Evolutionary conservation across 768 basidiomycete species (phyloP).

Genomic region (Trametes coccinea): DNA sequence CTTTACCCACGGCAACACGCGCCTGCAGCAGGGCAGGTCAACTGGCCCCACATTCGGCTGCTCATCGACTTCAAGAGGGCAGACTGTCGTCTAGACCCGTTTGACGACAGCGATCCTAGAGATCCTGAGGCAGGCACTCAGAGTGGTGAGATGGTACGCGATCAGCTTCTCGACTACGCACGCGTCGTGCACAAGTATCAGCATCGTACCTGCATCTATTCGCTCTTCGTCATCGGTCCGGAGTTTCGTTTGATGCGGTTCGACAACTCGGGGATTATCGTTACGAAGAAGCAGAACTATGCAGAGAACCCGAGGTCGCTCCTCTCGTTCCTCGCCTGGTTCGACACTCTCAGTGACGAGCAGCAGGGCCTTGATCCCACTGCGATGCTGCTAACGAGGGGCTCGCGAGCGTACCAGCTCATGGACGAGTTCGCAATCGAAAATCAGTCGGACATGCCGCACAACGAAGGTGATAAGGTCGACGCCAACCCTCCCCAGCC

Average conservation of each 20-base stretch:
- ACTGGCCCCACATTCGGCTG: too few species aligned
- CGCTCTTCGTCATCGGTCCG: slow-evolving; percentile 1
- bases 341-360: not conserved
- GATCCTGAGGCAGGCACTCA: too few species aligned
- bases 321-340: not conserved
- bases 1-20: too few species aligned
- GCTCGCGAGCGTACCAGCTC: not conserved
- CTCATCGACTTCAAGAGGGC: too few species aligned
- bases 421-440: not conserved
- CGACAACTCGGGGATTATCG: not conserved
- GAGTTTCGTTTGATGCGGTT: slow-evolving; percentile 2
- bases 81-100: too few species aligned
- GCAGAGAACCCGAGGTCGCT: not conserved
- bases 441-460: not conserved
- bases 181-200: not conserved
- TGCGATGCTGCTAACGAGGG: not conserved
- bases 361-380: not conserved
- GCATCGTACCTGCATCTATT: not conserved
- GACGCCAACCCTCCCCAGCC: not conserved
- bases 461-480: not conserved
- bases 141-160: too few species aligned
- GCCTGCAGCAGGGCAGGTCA: too few species aligned
- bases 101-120: too few species aligned
- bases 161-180: too few species aligned
- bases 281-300: not conserved